These are phyloP conservation scores for Calocybe gangraenosa DNA, from an alignment of 768 basidiomycete genomes.

Conservation along the genomic window DNA sequence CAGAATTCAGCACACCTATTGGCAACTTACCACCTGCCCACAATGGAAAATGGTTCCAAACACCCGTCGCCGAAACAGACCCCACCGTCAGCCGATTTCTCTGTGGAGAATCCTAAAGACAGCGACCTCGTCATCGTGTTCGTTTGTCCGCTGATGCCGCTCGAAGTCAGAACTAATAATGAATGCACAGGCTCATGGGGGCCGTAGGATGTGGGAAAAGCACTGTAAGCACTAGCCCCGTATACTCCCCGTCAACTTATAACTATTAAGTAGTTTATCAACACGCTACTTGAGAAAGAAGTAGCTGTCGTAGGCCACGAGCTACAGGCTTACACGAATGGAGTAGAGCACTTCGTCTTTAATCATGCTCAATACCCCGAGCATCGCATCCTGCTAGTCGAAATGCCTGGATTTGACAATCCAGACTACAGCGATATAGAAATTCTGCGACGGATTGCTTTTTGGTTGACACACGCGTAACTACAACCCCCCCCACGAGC, in stretches of 20 bases:
- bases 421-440: constrained; percentile 7
- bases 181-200: constrained; percentile 19
- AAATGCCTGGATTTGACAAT: constrained; percentile 11
- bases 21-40: too few species aligned
- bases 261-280: not conserved
- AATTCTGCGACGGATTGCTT: constrained; percentile 12
- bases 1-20: too few species aligned
- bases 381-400: constrained; percentile 11
- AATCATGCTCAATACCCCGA: constrained; percentile 1
- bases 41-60: too few species aligned
- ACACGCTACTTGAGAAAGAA: not conserved
- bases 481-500: not conserved
- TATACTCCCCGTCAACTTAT: too few species aligned
- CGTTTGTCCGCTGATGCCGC: too few species aligned
- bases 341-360: not conserved
- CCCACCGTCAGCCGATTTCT: too few species aligned
- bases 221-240: constrained; percentile 13
- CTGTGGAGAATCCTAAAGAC: too few species aligned
- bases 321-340: not conserved
- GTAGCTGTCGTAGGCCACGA: constrained; percentile 2
- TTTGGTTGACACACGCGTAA: constrained; percentile 12
- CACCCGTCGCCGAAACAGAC: too few species aligned
- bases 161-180: too few species aligned
- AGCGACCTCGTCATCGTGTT: too few species aligned
- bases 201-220: constrained; percentile 28